Base-by-base conservation (phyloP, 768 basidiomycete species). In the Erythrobasidium yunnanense region DNA sequence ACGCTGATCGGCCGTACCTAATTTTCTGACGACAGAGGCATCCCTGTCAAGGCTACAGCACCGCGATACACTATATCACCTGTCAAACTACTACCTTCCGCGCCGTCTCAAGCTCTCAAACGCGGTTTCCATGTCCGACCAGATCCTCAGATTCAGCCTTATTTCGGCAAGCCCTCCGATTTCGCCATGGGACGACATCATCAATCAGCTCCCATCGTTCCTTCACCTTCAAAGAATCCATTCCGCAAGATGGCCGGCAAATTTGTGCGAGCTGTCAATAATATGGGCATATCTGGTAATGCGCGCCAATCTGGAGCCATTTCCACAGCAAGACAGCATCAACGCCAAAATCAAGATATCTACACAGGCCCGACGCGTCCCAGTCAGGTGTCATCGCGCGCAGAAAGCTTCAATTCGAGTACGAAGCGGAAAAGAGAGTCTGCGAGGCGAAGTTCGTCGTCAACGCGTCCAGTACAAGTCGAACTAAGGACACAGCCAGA, bases 81-180 rank as follows among this genome's bases (percentile, higher is more conserved):
- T 6, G 60, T 63, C 60, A 63, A 63, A 32, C 60, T 63, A 17
- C 60, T 63, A 7, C 60, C 60, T 25, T 7, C 30, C 8, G 49
- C 49, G 11, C 11, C 49, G 49, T 7, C 49, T 13, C 49, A 51
- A 58, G 56, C 56, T 20, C 47, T 29, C 6, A 17, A 34, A 15
- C 60, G 60, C 11, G 35, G 35, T 20, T 63, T 63, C 30, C 60
- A 63, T 33, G 60, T 63, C 49, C 45, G 29, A 5, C 60, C 60
- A 2, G 60, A 63, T 38, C 20, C 7, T 33, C 45, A 25, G 8
- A 50, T 30, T 34, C 38, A 11, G 38, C 38, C 38, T n/a, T 42
- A 42, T n/a, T n/a, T n/a, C n/a, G n/a, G n/a, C n/a, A n/a, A n/a
- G n/a, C n/a, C n/a, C n/a, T n/a, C n/a, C n/a, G n/a, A n/a, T n/a